Evolutionary conservation across 208 protist species (phyloP), one percentile per base, ranked within the genome.

Genomic region (Strigomonas culicis): DNA sequence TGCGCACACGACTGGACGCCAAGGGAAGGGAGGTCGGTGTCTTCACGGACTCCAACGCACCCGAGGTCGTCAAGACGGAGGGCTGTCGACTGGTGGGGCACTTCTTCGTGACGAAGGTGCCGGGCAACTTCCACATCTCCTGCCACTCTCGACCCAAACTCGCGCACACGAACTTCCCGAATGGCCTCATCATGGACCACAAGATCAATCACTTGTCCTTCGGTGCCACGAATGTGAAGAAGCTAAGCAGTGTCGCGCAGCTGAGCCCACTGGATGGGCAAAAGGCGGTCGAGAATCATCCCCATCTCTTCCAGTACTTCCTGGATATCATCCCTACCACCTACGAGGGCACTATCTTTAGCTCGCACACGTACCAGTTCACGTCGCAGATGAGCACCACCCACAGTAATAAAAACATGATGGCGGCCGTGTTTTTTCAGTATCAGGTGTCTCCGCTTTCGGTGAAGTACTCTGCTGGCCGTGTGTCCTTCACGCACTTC

Each of bases 361-460:
- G 46, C 22, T 24, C 63, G 27, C 4, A 51, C 28, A 74, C 75
- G 15, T 85, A 85, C 43, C 79, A 85, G 72, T 80, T 74, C 46
- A 82, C 79, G 0, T 60, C 65, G 1, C 63, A 68, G 28, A 68
- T 59, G 32, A 73, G 55, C 49, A 7, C n/a, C 0, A 21, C 64
- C n/a, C 43, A 28, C 52, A 21, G 13, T 58, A 28, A 8, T 41
- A 15, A n/a, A n/a, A 22, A 36, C 0, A 46, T 74, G 10, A 76
- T 81, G 79, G 27, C 77, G 57, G 84, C 87, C 17, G 63, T 97
- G 4, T 84, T 92, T 24, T 95, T 98, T 67, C 85, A 86, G 65
- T 97, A 95, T 58, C 93, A 97, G 55, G 56, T 97, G 10, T 96
- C 91, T 13, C 92, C 95, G 36, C 95, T 98, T 60, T 80, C 86